Evolutionary conservation across 2,329 filamentous ascomycete genomes (phyloP).

Genomic region (Aspergillus fructus): DNA sequence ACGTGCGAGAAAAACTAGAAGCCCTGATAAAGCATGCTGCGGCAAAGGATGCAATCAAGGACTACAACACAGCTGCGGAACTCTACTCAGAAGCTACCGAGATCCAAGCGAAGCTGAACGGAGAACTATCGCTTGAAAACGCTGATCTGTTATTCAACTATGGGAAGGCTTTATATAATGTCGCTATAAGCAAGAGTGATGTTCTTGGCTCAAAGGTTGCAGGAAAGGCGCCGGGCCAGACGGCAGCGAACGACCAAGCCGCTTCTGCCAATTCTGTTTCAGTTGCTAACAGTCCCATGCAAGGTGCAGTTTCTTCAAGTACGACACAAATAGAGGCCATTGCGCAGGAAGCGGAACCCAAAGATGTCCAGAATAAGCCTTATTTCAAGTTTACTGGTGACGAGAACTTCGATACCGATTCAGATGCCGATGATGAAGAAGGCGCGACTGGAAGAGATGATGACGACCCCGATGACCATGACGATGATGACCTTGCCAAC

Average conservation of each 20-base stretch:
- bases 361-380: conserved; percentile 50
- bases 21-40: conserved; percentile 79
- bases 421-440: conserved; percentile 47
- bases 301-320: conserved; percentile 25
- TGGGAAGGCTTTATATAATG: conserved; percentile 88
- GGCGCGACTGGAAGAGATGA: conserved; percentile 50
- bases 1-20: conserved; percentile 64
- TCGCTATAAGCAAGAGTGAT: conserved; percentile 91
- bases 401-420: conserved; percentile 84
- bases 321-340: conserved; percentile 18
- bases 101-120: conserved; percentile 86
- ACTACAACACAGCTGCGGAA: conserved; percentile 82
- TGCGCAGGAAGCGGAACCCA: conserved; percentile 15
- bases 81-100: conserved; percentile 85
- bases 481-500: conserved; percentile 64
- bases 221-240: conserved; percentile 56
- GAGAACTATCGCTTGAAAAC: conserved; percentile 86
- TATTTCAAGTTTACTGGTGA: conserved; percentile 92
- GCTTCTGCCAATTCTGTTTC: conserved; percentile 25
- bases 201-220: conserved; percentile 82
- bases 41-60: conserved; percentile 83
- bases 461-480: conserved; percentile 60
- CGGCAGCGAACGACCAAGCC: conserved; percentile 44
- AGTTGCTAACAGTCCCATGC: conserved; percentile 22
- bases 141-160: conserved; percentile 94